phyloP scores from a whole-genome alignment of 345 rosid species.

The Reutealis trisperma region DNA sequence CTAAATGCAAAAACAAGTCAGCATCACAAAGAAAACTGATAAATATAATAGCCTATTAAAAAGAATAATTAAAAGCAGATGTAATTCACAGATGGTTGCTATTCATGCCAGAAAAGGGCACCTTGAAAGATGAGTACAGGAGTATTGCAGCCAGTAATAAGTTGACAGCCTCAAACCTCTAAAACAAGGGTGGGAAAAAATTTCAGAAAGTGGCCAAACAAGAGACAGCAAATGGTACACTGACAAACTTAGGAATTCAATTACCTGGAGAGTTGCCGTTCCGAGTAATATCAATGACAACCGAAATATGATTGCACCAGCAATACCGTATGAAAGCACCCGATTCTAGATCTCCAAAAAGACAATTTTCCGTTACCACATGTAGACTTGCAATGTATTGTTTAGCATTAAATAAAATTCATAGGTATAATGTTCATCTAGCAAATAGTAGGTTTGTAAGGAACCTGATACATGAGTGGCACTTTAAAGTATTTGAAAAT shows the following conservation, averaged over 20 bases:
- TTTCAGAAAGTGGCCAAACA: conserved; percentile 13
- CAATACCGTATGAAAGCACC: conserved; percentile 89
- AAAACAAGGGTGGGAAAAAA: conserved; percentile 24
- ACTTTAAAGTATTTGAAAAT: conserved; percentile 94
- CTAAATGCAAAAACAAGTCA: neutral
- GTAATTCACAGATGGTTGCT: conserved; percentile 5
- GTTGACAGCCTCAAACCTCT: conserved; percentile 89
- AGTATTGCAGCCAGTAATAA: conserved; percentile 78
- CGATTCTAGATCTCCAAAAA: conserved; percentile 53
- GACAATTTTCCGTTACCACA: conserved; percentile 14
- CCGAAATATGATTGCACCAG: conserved; percentile 86
- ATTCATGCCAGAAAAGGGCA: conserved; percentile 26
- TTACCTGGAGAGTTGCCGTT: conserved; percentile 95
- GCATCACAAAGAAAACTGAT: neutral
- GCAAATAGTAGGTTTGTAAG: conserved; percentile 16
- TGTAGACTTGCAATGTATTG: conserved; percentile 8
- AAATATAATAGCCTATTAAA: neutral
- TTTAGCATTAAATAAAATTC: neutral
- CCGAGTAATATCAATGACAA: conserved; percentile 77
- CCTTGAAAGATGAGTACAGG: conserved; percentile 88
- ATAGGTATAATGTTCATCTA: neutral
- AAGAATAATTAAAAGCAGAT: neutral
- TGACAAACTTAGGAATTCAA: conserved; percentile 30
- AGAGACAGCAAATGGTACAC: neutral
- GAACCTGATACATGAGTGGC: conserved; percentile 84